These are phyloP conservation scores for Diplodia mutila DNA, from an alignment of 2,329 filamentous ascomycete genomes.

Conservation along the genomic window DNA sequence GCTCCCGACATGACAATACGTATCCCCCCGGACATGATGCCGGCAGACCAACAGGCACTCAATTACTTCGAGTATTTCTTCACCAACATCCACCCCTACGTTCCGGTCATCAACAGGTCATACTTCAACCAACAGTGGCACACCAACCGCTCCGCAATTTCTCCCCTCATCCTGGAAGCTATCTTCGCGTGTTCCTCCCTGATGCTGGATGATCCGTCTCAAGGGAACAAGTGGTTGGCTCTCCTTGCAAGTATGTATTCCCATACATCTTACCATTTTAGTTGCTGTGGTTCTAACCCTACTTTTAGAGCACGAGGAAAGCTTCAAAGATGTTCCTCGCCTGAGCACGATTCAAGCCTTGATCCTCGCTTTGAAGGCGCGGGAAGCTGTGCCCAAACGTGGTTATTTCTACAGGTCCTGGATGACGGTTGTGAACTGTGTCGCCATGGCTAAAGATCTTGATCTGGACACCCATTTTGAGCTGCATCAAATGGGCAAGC, in stretches of 20 bases:
- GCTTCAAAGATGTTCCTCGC: conserved; percentile 89
- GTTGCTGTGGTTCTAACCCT: conserved; percentile 29
- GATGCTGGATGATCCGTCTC: conserved; percentile 78
- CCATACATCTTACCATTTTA: background rate
- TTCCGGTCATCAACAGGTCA: conserved; percentile 82
- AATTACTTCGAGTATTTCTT: conserved; percentile 93
- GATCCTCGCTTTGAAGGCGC: conserved; percentile 83
- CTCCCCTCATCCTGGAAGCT: conserved; percentile 84
- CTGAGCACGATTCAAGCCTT: conserved; percentile 91
- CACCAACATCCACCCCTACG: conserved; percentile 85
- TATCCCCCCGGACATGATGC: conserved; percentile 93
- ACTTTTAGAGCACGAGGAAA: conserved; percentile 77
- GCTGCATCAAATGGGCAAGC: conserved; percentile 71
- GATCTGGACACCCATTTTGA: conserved; percentile 85
- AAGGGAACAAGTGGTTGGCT: conserved; percentile 91
- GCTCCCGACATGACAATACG: conserved; percentile 77
- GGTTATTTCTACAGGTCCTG: conserved; percentile 97
- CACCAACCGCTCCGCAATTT: conserved; percentile 78
- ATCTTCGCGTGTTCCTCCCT: conserved; percentile 88
- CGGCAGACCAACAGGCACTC: conserved; percentile 77
- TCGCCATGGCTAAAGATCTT: conserved; percentile 91
- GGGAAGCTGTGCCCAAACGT: conserved; percentile 87
- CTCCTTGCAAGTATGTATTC: conserved; percentile 74
- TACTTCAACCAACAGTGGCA: conserved; percentile 91
- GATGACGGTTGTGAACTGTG: conserved; percentile 91